Conservation (phyloP, 2,329 filamentous ascomycete species). For the Myriosclerotinia curreyana region DNA sequence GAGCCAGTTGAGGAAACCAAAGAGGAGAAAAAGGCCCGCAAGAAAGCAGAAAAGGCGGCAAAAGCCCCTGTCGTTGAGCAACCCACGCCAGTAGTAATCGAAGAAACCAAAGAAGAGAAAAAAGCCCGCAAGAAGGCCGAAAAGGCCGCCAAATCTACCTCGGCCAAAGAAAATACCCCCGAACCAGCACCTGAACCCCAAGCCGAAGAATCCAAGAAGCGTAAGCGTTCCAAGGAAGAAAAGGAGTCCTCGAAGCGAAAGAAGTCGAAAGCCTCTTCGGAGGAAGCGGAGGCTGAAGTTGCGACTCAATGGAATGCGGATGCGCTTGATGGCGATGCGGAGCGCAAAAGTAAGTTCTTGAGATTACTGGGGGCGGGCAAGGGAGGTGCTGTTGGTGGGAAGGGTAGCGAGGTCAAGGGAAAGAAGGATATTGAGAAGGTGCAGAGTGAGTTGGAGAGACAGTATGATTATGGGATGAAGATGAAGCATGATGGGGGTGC, state of each 20-base stretch:
- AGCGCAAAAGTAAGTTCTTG: slow-evolving; percentile 40
- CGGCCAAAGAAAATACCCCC: slow-evolving; percentile 17
- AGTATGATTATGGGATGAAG: slow-evolving; percentile 41
- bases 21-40: slow-evolving; percentile 7
- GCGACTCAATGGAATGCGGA: slow-evolving; percentile 21
- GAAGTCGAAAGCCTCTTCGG: slow-evolving; percentile 16
- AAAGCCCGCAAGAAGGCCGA: slow-evolving; percentile 23
- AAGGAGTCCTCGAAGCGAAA: slow-evolving; percentile 23
- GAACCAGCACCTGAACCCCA: slow-evolving; percentile 1
- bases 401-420: slow-evolving; percentile 20
- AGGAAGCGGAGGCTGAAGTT: slow-evolving; percentile 13
- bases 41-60: slow-evolving; percentile 1
- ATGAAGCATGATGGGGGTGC: slow-evolving; percentile 41
- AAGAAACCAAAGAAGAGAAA: slow-evolving; percentile 11
- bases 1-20: background rate
- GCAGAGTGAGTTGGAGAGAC: slow-evolving; percentile 40
- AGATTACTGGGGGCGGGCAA: slow-evolving; percentile 40
- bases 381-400: slow-evolving; percentile 10
- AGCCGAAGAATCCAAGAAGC: slow-evolving; percentile 22
- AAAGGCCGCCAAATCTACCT: slow-evolving; percentile 16
- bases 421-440: slow-evolving; percentile 33
- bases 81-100: background rate
- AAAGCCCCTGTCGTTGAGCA: background rate
- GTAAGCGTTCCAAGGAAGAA: slow-evolving; percentile 23
- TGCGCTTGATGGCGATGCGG: slow-evolving; percentile 35